These are phyloP conservation scores for Agrocybe pediades DNA, from an alignment of 768 basidiomycete genomes.

Conservation along the genomic window DNA sequence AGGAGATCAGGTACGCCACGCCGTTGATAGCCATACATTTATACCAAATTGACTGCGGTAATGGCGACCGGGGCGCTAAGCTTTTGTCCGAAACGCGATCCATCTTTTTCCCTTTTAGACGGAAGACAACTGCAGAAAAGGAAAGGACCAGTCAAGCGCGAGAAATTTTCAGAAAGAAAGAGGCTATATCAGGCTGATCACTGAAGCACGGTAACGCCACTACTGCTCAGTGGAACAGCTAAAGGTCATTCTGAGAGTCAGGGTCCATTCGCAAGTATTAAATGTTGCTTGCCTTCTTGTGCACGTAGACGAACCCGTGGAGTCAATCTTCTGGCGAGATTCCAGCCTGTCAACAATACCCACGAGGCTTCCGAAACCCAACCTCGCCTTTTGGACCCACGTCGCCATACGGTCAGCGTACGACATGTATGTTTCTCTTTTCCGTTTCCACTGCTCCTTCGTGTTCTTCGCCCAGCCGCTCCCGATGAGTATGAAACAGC, in stretches of 20 bases:
- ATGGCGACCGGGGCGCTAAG: slow-evolving; percentile 27
- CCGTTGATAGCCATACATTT: slow-evolving; percentile 22
- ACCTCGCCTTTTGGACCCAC: too few relatives aligned
- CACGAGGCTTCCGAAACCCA: too few relatives aligned
- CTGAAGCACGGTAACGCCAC: slow-evolving; percentile 16
- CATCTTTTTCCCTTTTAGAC: slow-evolving; percentile 10
- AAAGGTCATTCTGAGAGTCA: slow-evolving; percentile 9
- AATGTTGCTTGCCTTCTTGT: too few relatives aligned
- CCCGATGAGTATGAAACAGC: too few relatives aligned
- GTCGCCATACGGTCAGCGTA: too few relatives aligned
- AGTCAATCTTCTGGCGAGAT: too few relatives aligned
- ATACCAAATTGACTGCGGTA: slow-evolving; percentile 18
- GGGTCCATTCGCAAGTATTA: slow-evolving; percentile 4
- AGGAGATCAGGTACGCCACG: slow-evolving; percentile 37
- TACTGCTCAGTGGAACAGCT: slow-evolving; percentile 6
- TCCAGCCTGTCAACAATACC: too few relatives aligned
- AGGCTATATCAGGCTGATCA: slow-evolving; percentile 25
- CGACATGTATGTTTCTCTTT: too few relatives aligned
- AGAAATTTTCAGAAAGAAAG: too few relatives aligned
- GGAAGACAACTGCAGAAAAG: slow-evolving; percentile 9
- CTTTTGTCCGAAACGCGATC: slow-evolving; percentile 15
- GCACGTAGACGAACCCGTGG: too few relatives aligned
- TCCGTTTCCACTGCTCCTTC: too few relatives aligned
- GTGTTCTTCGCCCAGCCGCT: too few relatives aligned
- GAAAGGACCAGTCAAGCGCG: slow-evolving; percentile 9